A percentile compares a stretch with the other conserved stretches of the same genome.
phyloP scores from a whole-genome alignment of 2,329 filamentous ascomycete genomes.

The Fusarium globosum region DNA sequence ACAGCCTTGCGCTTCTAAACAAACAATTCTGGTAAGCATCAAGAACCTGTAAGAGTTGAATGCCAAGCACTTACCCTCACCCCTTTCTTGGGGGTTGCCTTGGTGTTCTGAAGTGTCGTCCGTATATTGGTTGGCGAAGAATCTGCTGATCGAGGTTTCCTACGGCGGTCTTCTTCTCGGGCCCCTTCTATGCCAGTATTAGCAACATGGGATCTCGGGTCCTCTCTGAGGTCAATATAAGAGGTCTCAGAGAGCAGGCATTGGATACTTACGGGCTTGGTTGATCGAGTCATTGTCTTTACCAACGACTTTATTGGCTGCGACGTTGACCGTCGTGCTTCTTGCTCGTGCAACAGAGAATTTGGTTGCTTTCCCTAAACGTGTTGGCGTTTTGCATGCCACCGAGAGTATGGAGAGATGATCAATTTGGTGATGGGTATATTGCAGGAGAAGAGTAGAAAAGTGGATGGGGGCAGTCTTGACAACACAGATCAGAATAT shows the following conservation, averaged over 20 bases:
- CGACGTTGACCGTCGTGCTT: background rate
- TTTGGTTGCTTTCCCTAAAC: background rate
- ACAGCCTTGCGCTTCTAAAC: background rate
- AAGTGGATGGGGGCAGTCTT: background rate
- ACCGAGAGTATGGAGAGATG: background rate
- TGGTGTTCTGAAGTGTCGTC: background rate
- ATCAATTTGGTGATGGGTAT: background rate
- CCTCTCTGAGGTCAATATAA: background rate
- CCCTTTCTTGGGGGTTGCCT: background rate
- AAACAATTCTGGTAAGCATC: background rate
- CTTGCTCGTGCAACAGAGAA: background rate
- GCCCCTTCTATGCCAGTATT: background rate
- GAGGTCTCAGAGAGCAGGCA: background rate
- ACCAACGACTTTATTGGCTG: background rate
- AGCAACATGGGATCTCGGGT: background rate
- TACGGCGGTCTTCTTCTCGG: fast-evolving
- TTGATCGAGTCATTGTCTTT: background rate
- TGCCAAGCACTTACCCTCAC: background rate
- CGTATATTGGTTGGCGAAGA: background rate
- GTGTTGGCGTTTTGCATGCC: background rate
- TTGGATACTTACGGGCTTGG: background rate
- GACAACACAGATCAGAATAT: background rate
- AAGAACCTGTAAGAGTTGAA: background rate
- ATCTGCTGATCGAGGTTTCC: background rate
- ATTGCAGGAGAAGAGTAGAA: background rate